Evolutionary conservation across 192 early-diverging fungal species (phyloP).

Genomic region (Radiomyces spectabilis): DNA sequence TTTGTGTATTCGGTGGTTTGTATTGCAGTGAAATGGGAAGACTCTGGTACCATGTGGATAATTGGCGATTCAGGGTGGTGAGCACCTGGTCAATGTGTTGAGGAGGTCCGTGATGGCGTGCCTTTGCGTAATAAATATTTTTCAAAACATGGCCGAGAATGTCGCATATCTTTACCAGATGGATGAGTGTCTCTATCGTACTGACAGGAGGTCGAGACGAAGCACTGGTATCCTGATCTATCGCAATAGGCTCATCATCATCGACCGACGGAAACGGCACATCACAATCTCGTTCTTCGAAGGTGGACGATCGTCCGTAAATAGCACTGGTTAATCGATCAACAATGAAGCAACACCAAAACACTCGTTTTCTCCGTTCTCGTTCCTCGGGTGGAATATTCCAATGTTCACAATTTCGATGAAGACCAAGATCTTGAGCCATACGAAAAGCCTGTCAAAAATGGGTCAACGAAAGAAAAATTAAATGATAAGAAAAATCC

Average conservation of each 20-base stretch:
- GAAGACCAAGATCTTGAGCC: slow-evolving; percentile 73
- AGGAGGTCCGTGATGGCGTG: slow-evolving; percentile 11
- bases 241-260: slow-evolving; percentile 12
- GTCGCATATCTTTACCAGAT: slow-evolving; percentile 36
- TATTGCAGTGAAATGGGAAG: slow-evolving; percentile 40
- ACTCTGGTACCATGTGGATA: slow-evolving; percentile 33
- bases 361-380: slow-evolving; percentile 59
- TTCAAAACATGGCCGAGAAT: slow-evolving; percentile 46
- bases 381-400: slow-evolving; percentile 43
- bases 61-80: slow-evolving; percentile 14
- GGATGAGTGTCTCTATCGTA: slow-evolving; percentile 25
- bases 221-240: background rate
- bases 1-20: slow-evolving; percentile 21
- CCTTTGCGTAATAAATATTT: slow-evolving; percentile 42
- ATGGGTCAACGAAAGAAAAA: background rate
- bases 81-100: slow-evolving; percentile 22
- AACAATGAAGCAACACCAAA: slow-evolving; percentile 68
- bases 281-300: slow-evolving; percentile 42
- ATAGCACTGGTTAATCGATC: slow-evolving; percentile 60
- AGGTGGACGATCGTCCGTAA: slow-evolving; percentile 49
- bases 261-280: slow-evolving; percentile 27
- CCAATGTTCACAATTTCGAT: slow-evolving; percentile 58
- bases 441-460: slow-evolving; percentile 66
- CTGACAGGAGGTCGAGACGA: slow-evolving; percentile 6
- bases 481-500: background rate